Percentiles rank a stretch among this genome's conserved stretches.
Evolutionary conservation across 441 rosid species (phyloP).

Genomic region (Breynia disticha): DNA sequence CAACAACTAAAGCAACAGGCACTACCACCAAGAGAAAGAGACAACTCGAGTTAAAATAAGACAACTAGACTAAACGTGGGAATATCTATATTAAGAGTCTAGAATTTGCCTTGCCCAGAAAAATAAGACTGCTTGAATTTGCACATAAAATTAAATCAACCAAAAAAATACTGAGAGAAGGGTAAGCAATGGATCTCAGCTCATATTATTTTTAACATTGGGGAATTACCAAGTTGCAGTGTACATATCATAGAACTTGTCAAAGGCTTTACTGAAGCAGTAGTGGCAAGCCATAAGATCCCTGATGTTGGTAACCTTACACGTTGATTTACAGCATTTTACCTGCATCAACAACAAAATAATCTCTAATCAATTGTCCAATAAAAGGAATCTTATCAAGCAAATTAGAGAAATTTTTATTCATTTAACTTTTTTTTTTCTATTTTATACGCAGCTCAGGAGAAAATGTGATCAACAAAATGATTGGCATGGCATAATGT

Average conservation of each 20-base stretch:
- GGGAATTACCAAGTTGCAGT: slow-evolving; percentile 48
- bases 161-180: no score
- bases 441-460: no score
- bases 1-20: neutral
- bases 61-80: neutral
- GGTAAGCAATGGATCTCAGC: no score
- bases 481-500: no score
- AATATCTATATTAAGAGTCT: neutral
- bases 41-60: neutral
- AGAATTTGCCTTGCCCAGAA: neutral
- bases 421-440: no score
- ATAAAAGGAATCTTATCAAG: slow-evolving; percentile 12
- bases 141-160: no score
- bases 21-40: neutral
- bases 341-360: slow-evolving; percentile 28
- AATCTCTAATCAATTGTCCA: no score
- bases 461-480: no score
- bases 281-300: slow-evolving; percentile 61
- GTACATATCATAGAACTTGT: slow-evolving; percentile 59
- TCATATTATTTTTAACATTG: no score
- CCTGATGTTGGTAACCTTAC: slow-evolving; percentile 48
- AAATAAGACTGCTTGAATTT: neutral
- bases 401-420: neutral
- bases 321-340: slow-evolving; percentile 68
- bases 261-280: slow-evolving; percentile 59